phyloP scores from a whole-genome alignment of 2,329 filamentous ascomycete genomes.

The Paecilomyces fulvus region DNA sequence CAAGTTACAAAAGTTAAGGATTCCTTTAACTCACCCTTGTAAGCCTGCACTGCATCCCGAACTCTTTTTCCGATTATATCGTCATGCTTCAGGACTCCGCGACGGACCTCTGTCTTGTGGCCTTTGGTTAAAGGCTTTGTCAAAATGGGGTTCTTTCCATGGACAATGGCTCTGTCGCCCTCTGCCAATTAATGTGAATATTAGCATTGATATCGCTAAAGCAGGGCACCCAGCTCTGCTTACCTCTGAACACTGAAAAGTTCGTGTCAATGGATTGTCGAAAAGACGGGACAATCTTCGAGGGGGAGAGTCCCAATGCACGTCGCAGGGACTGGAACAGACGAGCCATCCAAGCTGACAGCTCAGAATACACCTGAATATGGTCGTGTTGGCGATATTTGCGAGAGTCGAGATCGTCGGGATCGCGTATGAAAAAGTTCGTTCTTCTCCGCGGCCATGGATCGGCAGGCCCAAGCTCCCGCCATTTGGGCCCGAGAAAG shows the following conservation, averaged over 20 bases:
- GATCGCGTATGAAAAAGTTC: too few species aligned
- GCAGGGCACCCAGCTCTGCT: not conserved
- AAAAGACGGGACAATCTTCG: slow-evolving; percentile 9
- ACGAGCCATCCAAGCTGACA: slow-evolving; percentile 23
- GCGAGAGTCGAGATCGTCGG: not conserved
- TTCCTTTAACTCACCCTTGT: slow-evolving; percentile 32
- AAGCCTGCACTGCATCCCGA: slow-evolving; percentile 52
- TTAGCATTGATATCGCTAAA: not conserved
- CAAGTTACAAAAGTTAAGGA: not conserved
- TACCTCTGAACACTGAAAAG: slow-evolving; percentile 32
- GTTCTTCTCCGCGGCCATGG: not conserved
- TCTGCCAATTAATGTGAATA: slow-evolving; percentile 17
- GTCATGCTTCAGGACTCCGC: slow-evolving; percentile 34
- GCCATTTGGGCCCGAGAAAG: not conserved
- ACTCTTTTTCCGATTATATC: slow-evolving; percentile 57
- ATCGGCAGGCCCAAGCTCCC: not conserved
- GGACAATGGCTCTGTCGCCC: slow-evolving; percentile 36
- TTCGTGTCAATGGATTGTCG: slow-evolving; percentile 27
- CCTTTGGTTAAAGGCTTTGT: slow-evolving; percentile 34
- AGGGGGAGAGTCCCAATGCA: slow-evolving; percentile 17
- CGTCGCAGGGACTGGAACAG: slow-evolving; percentile 24
- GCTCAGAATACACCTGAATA: not conserved
- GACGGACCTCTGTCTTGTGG: slow-evolving; percentile 25
- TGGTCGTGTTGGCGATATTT: not conserved
- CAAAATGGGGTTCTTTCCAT: slow-evolving; percentile 31